Conservation (phyloP, 2,329 filamentous ascomycete genomes). For the Taxawa tesnikishii region DNA sequence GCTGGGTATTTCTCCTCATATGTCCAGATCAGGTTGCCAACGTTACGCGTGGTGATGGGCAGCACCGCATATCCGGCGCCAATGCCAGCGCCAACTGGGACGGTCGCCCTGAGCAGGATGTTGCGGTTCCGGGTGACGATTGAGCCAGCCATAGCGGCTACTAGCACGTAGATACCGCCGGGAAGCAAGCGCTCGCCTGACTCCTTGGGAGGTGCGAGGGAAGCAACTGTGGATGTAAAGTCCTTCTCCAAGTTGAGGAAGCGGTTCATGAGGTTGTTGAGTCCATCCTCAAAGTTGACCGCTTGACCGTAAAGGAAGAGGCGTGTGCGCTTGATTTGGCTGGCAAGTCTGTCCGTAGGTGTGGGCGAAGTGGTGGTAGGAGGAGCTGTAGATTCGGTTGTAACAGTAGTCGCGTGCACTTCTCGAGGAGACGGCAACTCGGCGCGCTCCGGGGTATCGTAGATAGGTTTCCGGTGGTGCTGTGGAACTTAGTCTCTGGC, state of each 20-base stretch:
- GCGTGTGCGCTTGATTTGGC: constrained; percentile 67
- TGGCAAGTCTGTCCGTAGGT: constrained; percentile 79
- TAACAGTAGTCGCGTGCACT: constrained; percentile 19
- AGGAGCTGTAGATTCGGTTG: constrained; percentile 10
- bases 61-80: constrained; percentile 74
- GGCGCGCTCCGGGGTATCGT: constrained; percentile 54
- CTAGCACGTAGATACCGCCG: constrained; percentile 80
- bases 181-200: constrained; percentile 83
- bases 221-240: constrained; percentile 81
- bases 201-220: constrained; percentile 73
- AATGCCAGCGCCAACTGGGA: constrained; percentile 69
- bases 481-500: too few relatives aligned
- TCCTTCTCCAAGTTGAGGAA: constrained; percentile 77
- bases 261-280: constrained; percentile 71
- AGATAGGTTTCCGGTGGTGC: constrained; percentile 52
- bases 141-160: constrained; percentile 87
- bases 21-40: constrained; percentile 74
- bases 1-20: constrained; percentile 85
- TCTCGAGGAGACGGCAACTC: constrained; percentile 17
- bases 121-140: constrained; percentile 84
- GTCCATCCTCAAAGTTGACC: constrained; percentile 61
- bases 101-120: constrained; percentile 63
- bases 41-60: constrained; percentile 81
- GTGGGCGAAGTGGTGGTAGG: constrained; percentile 42
- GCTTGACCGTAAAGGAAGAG: constrained; percentile 70